Evolutionary conservation across 148 eudicot species (phyloP).

Genomic region (Rhododendron mucronatum): DNA sequence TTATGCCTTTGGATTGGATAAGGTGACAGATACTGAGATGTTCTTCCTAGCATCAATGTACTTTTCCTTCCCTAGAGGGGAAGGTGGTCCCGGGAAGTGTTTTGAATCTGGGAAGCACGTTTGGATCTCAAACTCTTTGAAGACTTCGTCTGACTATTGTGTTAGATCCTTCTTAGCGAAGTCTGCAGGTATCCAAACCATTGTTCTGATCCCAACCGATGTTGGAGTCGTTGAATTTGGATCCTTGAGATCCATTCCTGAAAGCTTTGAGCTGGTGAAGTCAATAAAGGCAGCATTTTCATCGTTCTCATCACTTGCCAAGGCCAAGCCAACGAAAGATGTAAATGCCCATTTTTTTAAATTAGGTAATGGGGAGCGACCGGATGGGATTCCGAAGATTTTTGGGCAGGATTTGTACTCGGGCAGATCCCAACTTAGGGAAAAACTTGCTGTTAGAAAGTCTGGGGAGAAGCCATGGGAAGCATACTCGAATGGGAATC

Average conservation of each 20-base stretch:
- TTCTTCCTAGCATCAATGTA: slow-evolving; percentile 91
- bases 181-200: slow-evolving; percentile 71
- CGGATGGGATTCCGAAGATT: slow-evolving; percentile 40
- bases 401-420: slow-evolving; percentile 66
- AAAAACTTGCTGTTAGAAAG: slow-evolving; percentile 62
- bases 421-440: slow-evolving; percentile 35
- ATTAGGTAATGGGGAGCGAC: slow-evolving; percentile 22
- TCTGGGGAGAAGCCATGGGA: slow-evolving; percentile 41
- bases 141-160: slow-evolving; percentile 53
- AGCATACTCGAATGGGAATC: slow-evolving; percentile 34
- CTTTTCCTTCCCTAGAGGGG: slow-evolving; percentile 63
- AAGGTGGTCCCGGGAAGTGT: slow-evolving; percentile 74
- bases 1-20: slow-evolving; percentile 67
- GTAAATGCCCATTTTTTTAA: slow-evolving; percentile 21
- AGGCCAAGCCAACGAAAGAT: slow-evolving; percentile 32
- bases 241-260: slow-evolving; percentile 56
- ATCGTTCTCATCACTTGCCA: slow-evolving; percentile 16
- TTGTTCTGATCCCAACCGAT: slow-evolving; percentile 78
- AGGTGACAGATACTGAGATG: slow-evolving; percentile 84
- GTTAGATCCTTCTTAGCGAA: slow-evolving; percentile 66
- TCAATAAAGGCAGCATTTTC: slow-evolving; percentile 47
- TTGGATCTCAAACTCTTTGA: slow-evolving; percentile 57
- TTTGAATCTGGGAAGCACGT: slow-evolving; percentile 55
- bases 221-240: slow-evolving; percentile 83
- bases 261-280: slow-evolving; percentile 43